Base-by-base conservation (phyloP, 352 stramenopile species). In the Globisporangium okanoganense region DNA sequence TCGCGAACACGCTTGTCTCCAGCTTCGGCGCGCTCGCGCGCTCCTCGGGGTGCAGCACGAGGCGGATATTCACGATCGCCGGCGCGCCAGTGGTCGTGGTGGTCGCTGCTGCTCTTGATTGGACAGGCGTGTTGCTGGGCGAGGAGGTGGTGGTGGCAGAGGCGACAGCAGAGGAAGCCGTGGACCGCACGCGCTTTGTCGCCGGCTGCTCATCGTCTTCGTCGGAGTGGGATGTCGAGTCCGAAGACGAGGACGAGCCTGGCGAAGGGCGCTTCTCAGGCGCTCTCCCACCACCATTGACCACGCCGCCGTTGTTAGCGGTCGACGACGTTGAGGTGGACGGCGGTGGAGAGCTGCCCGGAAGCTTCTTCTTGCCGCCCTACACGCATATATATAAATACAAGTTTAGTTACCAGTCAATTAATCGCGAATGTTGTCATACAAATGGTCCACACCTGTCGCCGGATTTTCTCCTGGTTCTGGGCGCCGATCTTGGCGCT, bases 401-500 rank as follows among this genome's bases (percentile, higher is more conserved):
- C 45, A 1, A 33, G 5, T 3, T 52, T 13, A 52, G 45, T 7
- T 14, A 31, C 2, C 36, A 13, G 36, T 41, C 18, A 3, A 41
- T 16, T 9, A 41, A 41, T 18, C 2, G 31, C 12, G 31, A n/a
- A n/a, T 36, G 31, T 36, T 36, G 2, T 36, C 31, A 36, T 36
- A 36, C 7, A 16, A 18, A n/a, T 33, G 4, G 25, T 33, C 29
- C 29, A 18, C 64, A 84, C 76, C 35, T 88, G 73, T 58, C 78
- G 77, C 22, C 86, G 77, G 13, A 85, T 69, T 16, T 73, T 76
- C 27, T 75, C 73, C 61, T 96, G 85, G 52, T 87, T 86, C 35
- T 85, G 59, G 31, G 86, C 80, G 24, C 87, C 87, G 31, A 79
- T 79, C 50, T 85, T 85, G 6, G 79, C 79, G 76, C 79, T 88